These are phyloP conservation scores for Cercophora sp. DNA, from an alignment of 495 filamentous ascomycete genomes.

Conservation along the genomic window DNA sequence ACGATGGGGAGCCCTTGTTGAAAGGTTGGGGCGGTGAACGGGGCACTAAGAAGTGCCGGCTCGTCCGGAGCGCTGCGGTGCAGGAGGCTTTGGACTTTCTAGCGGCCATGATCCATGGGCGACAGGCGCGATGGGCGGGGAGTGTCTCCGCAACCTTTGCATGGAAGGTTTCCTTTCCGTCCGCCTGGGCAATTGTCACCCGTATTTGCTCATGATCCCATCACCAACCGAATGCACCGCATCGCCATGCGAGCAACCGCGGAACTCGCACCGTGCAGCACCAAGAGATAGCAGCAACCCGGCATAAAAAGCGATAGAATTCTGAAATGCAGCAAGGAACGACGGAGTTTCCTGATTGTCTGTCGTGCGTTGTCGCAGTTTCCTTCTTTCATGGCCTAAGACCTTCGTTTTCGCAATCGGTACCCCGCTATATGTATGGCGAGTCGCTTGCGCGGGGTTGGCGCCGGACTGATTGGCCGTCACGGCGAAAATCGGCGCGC, in stretches of 20 bases:
- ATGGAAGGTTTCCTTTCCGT: too few species aligned
- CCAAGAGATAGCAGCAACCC: slow-evolving; percentile 11
- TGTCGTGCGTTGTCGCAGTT: neutral
- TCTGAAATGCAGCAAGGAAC: slow-evolving; percentile 1
- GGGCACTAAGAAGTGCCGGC: slow-evolving; percentile 1
- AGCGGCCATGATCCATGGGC: too few species aligned
- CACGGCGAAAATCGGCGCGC: too few species aligned
- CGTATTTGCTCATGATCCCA: neutral
- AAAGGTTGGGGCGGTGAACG: slow-evolving; percentile 1
- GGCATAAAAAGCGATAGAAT: too few species aligned
- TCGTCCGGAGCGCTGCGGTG: neutral
- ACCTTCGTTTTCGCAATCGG: neutral
- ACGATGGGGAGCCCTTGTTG: neutral
- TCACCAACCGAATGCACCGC: neutral
- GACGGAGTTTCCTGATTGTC: neutral
- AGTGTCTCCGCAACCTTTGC: too few species aligned
- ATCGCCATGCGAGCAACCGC: neutral
- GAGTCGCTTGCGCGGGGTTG: neutral
- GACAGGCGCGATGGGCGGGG: too few species aligned
- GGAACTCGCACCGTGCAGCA: neutral
- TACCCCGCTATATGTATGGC: slow-evolving; percentile 4
- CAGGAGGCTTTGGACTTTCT: neutral
- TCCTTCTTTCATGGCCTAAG: neutral
- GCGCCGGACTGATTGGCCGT: neutral
- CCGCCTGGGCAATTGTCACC: neutral